Percentiles rank a stretch among this genome's conserved stretches.
phyloP scores from a whole-genome alignment of 2,329 filamentous ascomycete species.

The Aspergillus sp. region DNA sequence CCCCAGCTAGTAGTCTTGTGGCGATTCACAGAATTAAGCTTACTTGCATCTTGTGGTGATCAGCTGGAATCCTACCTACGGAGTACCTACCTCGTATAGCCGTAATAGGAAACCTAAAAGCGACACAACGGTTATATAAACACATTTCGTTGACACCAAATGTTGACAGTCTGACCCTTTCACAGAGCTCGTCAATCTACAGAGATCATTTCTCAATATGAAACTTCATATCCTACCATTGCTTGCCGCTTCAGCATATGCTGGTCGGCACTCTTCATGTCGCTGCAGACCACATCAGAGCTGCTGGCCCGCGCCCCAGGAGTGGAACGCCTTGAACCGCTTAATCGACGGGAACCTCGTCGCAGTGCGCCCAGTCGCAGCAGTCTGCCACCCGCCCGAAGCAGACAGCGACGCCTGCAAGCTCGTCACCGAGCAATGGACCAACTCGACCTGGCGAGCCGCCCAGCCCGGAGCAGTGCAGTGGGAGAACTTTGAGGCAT shows the following conservation, averaged over 20 bases:
- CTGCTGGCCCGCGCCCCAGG: conserved; percentile 38
- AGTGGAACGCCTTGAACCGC: conserved; percentile 38
- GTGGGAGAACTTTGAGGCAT: conserved; percentile 41
- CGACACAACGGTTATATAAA: background rate
- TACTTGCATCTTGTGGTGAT: no score
- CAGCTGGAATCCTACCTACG: no score
- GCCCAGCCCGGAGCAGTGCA: conserved; percentile 37
- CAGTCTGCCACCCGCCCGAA: conserved; percentile 27
- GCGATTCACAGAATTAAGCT: no score
- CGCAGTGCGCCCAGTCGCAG: conserved; percentile 31
- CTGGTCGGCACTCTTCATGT: conserved; percentile 3
- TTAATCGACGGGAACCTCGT: conserved; percentile 38
- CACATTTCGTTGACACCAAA: background rate
- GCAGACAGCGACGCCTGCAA: conserved; percentile 17
- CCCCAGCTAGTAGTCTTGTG: no score
- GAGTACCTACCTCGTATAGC: no score
- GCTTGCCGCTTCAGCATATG: background rate
- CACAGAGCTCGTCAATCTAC: background rate
- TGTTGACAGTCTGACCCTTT: background rate
- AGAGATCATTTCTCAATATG: background rate
- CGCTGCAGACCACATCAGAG: conserved; percentile 27
- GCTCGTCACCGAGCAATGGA: conserved; percentile 14
- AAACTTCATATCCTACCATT: background rate
- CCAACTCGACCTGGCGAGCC: conserved; percentile 36
- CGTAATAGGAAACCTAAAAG: background rate